Base-by-base conservation (phyloP, 2,329 filamentous ascomycete genomes). In the Coniochaeta hoffmannii region DNA sequence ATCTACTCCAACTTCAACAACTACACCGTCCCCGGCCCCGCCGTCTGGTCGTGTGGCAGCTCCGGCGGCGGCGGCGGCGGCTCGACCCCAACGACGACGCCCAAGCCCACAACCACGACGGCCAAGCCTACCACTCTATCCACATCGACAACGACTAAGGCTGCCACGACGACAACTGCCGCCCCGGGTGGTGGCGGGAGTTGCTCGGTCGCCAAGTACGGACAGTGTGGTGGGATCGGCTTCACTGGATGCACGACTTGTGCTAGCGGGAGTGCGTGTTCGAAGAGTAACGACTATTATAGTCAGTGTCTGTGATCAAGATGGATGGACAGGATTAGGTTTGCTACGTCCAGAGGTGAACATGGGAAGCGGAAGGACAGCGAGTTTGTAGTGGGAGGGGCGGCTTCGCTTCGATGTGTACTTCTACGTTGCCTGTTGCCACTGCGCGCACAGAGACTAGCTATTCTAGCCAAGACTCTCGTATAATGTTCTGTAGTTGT, bases 191-290 rank as follows among this genome's bases (percentile, higher is more conserved):
- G 24, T 28, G 36, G 22, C 2, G 55, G 49, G 9, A 53, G 50
- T 5, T 64, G 62, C 56, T 51, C 50, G 5, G 60, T 61, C 5
- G 31, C 61, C n/a, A 54, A 66, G 55, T 73, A 66, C 57, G 68
- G 63, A 1, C 70, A 72, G 62, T 73, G 70, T 56, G 70, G 71
- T 38, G 71, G 71, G 4, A 65, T 56, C 12, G 64, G 63, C 30
- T 73, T 63, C 56, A 65, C 63, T 1, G 71, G 71, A 2, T 67
- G 70, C 57, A 68, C 65, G 0, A 59, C 56, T 7, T 74, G 71
- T 57, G 64, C 62, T 5, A 57, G 64, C 4, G 69, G 68, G 5
- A 64, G 58, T 19, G 68, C 68, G 7, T 73, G 71, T 59, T 59
- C 62, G 30, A 54, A 55, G n/a, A 50, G 56, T 11, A 71, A 70